Evolutionary conservation across 2,329 filamentous ascomycete genomes (phyloP), one percentile per base, ranked within the genome.

Genomic region (Aspergillus viridinutans): DNA sequence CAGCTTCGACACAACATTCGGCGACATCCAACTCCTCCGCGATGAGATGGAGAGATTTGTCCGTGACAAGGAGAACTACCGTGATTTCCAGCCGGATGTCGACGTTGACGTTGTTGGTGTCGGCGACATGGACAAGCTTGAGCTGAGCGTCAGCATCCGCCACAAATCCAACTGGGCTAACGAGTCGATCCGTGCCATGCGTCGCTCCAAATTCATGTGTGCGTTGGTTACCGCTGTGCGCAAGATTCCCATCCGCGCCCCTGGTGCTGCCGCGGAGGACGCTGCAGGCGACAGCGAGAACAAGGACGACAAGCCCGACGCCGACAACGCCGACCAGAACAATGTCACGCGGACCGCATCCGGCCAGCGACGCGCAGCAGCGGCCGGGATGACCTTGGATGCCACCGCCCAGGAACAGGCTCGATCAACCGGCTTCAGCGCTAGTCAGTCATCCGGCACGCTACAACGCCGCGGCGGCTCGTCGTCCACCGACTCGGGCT

Each of bases 141-240:
- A 89, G 65, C 84, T 99, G 55, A 86, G 86, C 66, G 81, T 97
- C 42, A 87, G 90, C 66, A 92, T 97, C 69, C 86, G 89, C 69
- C 92, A 97, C 81, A 97, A 97, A 78, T 90, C 88, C 57, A 94
- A 93, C 76, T 93, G 90, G 90, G 85, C 90, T 64, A 92, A 97
- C 74, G 93, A 96, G 64, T 82, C 84, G 1, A 83, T 97, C 43
- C 89, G 92, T 43, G 87, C 88, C 20, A 83, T 88, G 6, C 86
- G 92, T 53, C 87, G 93, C 59, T 95, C 90, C 72, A 97, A 96
- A 76, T 97, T 99, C 78, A 96, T 97, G 86, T 96, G 92, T 70
- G 94, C 94, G 0, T 80, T 99, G 57, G 87, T 94, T 4, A 76
- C 92, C 8, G 92, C 93, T 3, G 78, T 97, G 57, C 90, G 91